phyloP scores from a whole-genome alignment of 1,284 basidiomycete genomes.

The Malassezia globosa region DNA sequence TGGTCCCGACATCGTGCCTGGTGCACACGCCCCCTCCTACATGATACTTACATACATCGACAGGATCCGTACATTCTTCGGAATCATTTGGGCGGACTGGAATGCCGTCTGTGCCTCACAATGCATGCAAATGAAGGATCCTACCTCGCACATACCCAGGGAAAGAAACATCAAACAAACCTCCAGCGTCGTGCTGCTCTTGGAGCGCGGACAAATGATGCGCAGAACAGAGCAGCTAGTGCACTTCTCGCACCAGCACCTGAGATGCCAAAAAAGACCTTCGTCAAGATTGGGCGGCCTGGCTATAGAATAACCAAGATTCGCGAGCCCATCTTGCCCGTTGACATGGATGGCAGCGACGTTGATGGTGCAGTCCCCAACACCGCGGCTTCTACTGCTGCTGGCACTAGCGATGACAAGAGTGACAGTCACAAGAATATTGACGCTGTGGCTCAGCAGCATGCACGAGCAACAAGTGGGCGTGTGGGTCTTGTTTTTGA shows the following conservation, averaged over 20 bases:
- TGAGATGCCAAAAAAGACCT: conserved; percentile 49
- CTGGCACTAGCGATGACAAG: conserved; percentile 2
- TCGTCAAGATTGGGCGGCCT: conserved; percentile 91
- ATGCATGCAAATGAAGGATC: conserved; percentile 98
- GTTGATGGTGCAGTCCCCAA: too few species aligned
- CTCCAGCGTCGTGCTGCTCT: conserved; percentile 86
- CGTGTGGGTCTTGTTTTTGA: conserved; percentile 82
- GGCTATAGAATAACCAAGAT: conserved; percentile 87
- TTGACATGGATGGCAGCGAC: too few species aligned
- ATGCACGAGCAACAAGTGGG: conserved; percentile 28
- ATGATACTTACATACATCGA: too few species aligned
- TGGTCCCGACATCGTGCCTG: too few species aligned
- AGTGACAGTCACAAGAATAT: too few species aligned
- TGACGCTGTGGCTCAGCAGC: conserved; percentile 6
- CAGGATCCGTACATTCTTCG: conserved; percentile 97
- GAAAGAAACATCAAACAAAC: conserved; percentile 98
- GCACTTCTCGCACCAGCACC: conserved; percentile 52
- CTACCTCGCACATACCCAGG: conserved; percentile 97
- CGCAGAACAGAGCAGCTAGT: conserved; percentile 41
- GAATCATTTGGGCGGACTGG: conserved; percentile 89
- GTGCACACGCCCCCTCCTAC: too few species aligned
- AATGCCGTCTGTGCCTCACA: conserved; percentile 94
- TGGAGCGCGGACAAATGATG: conserved; percentile 67
- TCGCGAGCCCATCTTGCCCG: conserved; percentile 52
- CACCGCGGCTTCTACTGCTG: too few species aligned